Percentiles rank a stretch among this genome's conserved stretches.
Evolutionary conservation across 2,329 filamentous ascomycete genomes (phyloP).

Genomic region (Penicillium sp.): DNA sequence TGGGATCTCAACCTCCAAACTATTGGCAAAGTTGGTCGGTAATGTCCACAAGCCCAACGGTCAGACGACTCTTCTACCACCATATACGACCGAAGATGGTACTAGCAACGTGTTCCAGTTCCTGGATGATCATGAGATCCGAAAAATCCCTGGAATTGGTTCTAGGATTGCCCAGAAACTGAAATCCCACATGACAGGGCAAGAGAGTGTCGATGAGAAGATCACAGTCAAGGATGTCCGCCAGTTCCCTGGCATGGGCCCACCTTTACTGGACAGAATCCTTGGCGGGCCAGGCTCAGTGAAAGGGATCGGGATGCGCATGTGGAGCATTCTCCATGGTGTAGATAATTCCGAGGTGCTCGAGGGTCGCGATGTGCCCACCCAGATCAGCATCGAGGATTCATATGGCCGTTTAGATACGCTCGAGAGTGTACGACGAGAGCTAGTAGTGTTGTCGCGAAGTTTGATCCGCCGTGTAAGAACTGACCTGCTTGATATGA

Average conservation of each 20-base stretch:
- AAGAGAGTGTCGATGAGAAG: slow-evolving; percentile 47
- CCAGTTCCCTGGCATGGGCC: slow-evolving; percentile 59
- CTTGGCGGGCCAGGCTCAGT: slow-evolving; percentile 68
- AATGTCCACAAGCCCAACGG: slow-evolving; percentile 80
- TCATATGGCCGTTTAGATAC: slow-evolving; percentile 74
- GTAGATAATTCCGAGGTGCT: slow-evolving; percentile 73
- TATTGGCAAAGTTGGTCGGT: slow-evolving; percentile 81
- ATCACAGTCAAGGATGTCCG: slow-evolving; percentile 68
- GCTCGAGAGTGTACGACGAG: slow-evolving; percentile 61
- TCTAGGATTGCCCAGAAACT: slow-evolving; percentile 71
- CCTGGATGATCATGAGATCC: slow-evolving; percentile 71
- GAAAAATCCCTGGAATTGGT: slow-evolving; percentile 82
- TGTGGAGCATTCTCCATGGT: slow-evolving; percentile 80
- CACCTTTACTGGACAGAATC: slow-evolving; percentile 64
- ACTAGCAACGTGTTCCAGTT: slow-evolving; percentile 62
- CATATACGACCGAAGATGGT: slow-evolving; percentile 44
- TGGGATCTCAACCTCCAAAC: slow-evolving; percentile 82
- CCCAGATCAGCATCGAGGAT: slow-evolving; percentile 92
- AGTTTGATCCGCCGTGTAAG: slow-evolving; percentile 78
- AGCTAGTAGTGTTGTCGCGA: slow-evolving; percentile 65
- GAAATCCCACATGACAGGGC: slow-evolving; percentile 58
- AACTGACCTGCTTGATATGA: slow-evolving; percentile 64
- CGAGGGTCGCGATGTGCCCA: slow-evolving; percentile 67
- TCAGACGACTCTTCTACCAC: slow-evolving; percentile 78
- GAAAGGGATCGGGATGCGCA: slow-evolving; percentile 66